phyloP scores from a whole-genome alignment of 108 stramenopile genomes.

The Conticribra guillardii region DNA sequence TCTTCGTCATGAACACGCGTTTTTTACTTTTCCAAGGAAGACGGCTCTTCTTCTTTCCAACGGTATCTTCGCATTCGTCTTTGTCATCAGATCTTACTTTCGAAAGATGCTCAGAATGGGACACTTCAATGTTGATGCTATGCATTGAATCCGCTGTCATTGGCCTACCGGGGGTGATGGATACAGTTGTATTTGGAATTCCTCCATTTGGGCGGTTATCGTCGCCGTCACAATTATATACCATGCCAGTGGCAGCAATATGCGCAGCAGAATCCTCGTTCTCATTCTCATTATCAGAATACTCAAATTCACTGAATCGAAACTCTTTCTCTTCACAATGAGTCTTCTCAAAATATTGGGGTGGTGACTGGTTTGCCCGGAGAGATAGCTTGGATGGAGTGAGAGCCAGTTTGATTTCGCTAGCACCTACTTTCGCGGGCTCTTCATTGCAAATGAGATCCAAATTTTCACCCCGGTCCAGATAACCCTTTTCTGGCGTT shows the following conservation, averaged over 20 bases:
- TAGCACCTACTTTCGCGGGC: not conserved
- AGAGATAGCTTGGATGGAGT: not conserved
- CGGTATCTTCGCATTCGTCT: not conserved
- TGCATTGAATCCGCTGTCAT: conserved; percentile 4
- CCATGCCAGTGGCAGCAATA: not conserved
- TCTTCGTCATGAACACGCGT: not conserved
- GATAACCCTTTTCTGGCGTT: not conserved
- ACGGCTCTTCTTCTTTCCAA: not conserved
- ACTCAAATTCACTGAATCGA: not conserved
- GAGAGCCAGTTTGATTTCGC: not conserved
- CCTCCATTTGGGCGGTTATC: not conserved
- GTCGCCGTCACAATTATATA: no score
- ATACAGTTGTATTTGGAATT: no score
- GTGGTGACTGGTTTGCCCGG: no score
- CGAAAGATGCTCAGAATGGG: not conserved
- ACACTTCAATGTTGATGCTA: conserved; percentile 14
- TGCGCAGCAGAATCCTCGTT: not conserved
- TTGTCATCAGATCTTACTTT: not conserved
- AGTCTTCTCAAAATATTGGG: no score
- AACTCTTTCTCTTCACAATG: not conserved
- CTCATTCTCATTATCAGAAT: not conserved
- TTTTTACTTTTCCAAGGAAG: no score
- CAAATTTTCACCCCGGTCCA: not conserved
- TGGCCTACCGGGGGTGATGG: not conserved
- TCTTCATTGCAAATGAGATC: not conserved